Evolutionary conservation across 495 filamentous ascomycete genomes (phyloP), one percentile per base, ranked within the genome.

Genomic region (Halenospora varia): DNA sequence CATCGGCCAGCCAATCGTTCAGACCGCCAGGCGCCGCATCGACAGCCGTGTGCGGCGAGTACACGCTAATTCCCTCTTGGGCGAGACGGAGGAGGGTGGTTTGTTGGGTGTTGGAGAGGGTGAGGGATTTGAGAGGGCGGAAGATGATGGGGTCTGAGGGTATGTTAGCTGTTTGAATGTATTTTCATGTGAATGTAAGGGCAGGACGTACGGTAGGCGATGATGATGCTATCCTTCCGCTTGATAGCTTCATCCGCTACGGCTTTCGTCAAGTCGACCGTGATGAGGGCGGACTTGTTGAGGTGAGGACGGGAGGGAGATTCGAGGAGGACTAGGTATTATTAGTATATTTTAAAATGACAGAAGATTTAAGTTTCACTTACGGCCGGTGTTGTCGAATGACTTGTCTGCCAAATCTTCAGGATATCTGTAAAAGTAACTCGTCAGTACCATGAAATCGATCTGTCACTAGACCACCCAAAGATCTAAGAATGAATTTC

Each of bases 1-100:
- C 88, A 70, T 96, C 88, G 49, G 88, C 92, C 18, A 98, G 87
- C 94, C 94, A 98, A 74, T 97, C 91, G 57, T 89, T 92, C 57
- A 97, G 80, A 20, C 94, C 94, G 15, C 86, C 88, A 4, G 86
- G 84, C 0, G 88, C 88, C 23, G 92, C 90, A 73, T 98, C 94
- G 51, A 97, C 82, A 2, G 94, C 92, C 0, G 93, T 97, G 67
- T 98, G 94, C 0, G 94, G 94, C 51, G 86, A 90, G 75, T 98
- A 98, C 57, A 97, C 91, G 63, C 90, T 92, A 62, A 97, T 92
- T 17, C 95, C 92, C 73, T 89, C 83, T 41, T 88, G 86, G n/a
- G 86, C 87, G 2, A 98, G 79, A 48, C 87, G 82, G 6, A 98
- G 77, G 48, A 97, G 80, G 20, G 86, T 87, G 56, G 85, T 81